Evolutionary conservation across 805 yeast species (phyloP), one percentile per base, ranked within the genome.

Genomic region (Sungouiozyma intestinalis): DNA sequence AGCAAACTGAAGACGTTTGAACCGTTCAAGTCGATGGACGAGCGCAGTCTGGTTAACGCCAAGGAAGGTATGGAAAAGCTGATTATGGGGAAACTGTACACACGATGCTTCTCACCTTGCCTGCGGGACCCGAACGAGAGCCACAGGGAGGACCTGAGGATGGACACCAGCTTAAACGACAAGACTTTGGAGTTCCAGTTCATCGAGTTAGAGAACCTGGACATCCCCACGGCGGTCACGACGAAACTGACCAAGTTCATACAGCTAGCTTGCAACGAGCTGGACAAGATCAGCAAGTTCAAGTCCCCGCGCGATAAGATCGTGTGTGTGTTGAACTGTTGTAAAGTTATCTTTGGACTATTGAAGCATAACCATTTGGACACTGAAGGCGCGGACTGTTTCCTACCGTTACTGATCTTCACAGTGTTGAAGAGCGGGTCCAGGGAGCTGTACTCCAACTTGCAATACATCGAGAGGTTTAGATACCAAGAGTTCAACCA

Each of bases 281-380:
- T 92, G 39, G 67, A 70, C 48, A 86, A 86, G 52, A 79, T 92
- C 54, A 82, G 83, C 60, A 71, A 76, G 41, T 94, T 82, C 59
- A 75, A 94, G 51, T 90, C 97, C 0, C 98, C 98, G 14, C 69
- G 98, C 41, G 98, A 94, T 57, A 92, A 92, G 56, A 77, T 86
- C 48, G 85, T 92, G 33, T 92, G 97, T 58, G 71, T 92, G 2
- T 69, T 92, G 47, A 94, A 92, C 63, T 79, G 92, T 41, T 90
- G 97, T 57, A 90, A 90, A 61, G 88, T 92, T 16, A 81, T 94
- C 4, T 88, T 87, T 67, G 94, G 95, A 9, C 70, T 85, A 44
- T 73, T 94, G 38, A 78, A 87, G 47, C 84, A 79, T 46, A 83
- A 77, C 45, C 63, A 72, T 39, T 71, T 77, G 41, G 82, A 78